Base-by-base conservation (phyloP, 352 stramenopile species). In the Saprolegnia parasitica region DNA sequence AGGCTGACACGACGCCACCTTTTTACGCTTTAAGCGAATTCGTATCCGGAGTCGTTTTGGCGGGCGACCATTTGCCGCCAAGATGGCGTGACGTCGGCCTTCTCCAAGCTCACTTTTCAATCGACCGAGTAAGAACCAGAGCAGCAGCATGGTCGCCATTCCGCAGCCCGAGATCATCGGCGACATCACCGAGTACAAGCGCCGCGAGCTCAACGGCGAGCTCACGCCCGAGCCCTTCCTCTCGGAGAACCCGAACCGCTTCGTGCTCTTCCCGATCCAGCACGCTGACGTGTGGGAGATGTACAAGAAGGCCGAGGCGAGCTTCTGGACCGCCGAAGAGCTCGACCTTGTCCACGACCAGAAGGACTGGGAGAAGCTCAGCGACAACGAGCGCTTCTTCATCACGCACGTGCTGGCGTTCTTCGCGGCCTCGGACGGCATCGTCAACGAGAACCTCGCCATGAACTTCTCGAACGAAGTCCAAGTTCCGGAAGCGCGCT, bases 271-370 rank as follows among this genome's bases (percentile, higher is more conserved):
- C 82, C 96, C 96, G 13, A 99, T 99, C 81, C 84, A 98, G 79
- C 87, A 99, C 74, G 81, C 87, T 47, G 95, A 99, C 13, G 92
- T 98, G 79, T 99, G 97, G 97, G 77, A 96, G 64, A 99, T 99
- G 94, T 99, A 99, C 91, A 99, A 99, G 86, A 98, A 99, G 74
- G 96, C 97, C 5, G 97, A 99, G 76, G 96, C 96, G 21, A 98
- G 83, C 63, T 99, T 99, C 83, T 99, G 97, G 97, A 99, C 97
- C 23, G 96, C 96, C 10, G 97, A 99, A 76, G 97, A 99, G 82
- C 84, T 99, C 50, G 97, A 99, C 72, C 80, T 99, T 1, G 93
- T 92, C 11, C 87, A 97, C 68, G 96, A 99, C 78, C 73, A 96
- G 37, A 98, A 98, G 74, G 95, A 99, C 80, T 99, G 95, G 95